Evolutionary conservation across 2,329 filamentous ascomycete genomes (phyloP).

Genomic region (Pseudopyricularia cyperi): DNA sequence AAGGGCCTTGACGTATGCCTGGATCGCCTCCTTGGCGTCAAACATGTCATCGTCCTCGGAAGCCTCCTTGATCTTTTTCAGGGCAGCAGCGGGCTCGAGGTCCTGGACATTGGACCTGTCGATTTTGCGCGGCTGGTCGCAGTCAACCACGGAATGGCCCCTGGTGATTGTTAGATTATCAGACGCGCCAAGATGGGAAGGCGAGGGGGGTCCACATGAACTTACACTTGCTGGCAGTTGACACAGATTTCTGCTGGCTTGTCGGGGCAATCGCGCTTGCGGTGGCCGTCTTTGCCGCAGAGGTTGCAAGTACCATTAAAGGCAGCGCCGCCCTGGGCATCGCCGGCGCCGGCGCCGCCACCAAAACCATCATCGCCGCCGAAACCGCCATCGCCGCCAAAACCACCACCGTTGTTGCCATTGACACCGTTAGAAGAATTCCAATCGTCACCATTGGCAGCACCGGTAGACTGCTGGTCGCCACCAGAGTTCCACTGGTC

Average conservation of each 20-base stretch:
- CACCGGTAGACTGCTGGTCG: neutral
- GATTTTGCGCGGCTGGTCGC: slow-evolving; percentile 46
- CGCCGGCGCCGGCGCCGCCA: slow-evolving; percentile 44
- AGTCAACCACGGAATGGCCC: slow-evolving; percentile 45
- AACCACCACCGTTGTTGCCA: slow-evolving; percentile 4
- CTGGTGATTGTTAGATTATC: neutral
- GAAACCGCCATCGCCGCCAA: slow-evolving; percentile 4
- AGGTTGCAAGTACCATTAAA: slow-evolving; percentile 15
- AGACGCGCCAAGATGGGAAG: neutral
- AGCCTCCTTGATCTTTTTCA: slow-evolving; percentile 40
- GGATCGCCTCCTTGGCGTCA: slow-evolving; percentile 45
- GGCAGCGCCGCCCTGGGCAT: slow-evolving; percentile 26
- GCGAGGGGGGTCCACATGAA: neutral
- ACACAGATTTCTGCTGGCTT: slow-evolving; percentile 26
- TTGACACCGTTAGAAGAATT: slow-evolving; percentile 2
- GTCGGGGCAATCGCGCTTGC: slow-evolving; percentile 38
- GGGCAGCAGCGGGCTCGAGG: slow-evolving; percentile 40
- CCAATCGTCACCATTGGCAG: neutral
- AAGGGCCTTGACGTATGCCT: slow-evolving; percentile 48
- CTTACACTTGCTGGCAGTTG: slow-evolving; percentile 48
- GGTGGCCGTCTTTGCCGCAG: slow-evolving; percentile 36
- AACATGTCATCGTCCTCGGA: slow-evolving; percentile 43
- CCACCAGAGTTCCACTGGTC: neutral
- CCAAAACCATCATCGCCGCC: slow-evolving; percentile 16
- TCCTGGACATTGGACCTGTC: slow-evolving; percentile 37